Evolutionary conservation across 225 moss, liverwort and hornwort genomes (phyloP).

Genomic region (Takakia lepidozioides): DNA sequence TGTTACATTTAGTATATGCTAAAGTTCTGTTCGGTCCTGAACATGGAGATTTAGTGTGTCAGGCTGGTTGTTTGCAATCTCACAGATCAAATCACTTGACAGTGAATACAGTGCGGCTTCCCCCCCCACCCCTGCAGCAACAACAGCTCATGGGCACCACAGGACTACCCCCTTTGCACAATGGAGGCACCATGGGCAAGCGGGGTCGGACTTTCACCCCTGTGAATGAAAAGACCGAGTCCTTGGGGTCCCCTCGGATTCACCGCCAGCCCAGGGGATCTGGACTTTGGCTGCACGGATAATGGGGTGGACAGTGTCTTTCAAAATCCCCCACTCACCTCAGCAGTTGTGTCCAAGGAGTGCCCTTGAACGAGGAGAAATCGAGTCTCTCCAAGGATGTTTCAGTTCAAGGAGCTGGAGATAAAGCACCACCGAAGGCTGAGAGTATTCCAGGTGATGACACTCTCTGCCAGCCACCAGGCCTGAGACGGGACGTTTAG

Average conservation of each 20-base stretch:
- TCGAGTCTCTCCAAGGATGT: slow-evolving; percentile 26
- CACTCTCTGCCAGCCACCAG: slow-evolving; percentile 29
- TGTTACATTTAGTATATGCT: no score
- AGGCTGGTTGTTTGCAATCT: no score
- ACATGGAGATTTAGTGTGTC: no score
- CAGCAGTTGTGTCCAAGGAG: neutral
- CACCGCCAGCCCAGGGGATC: slow-evolving; percentile 46
- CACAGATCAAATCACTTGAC: slow-evolving; percentile 48
- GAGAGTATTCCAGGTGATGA: slow-evolving; percentile 48
- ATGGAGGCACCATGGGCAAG: slow-evolving; percentile 54
- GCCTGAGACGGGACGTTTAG: slow-evolving; percentile 19
- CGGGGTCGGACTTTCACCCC: slow-evolving; percentile 65
- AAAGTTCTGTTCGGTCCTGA: no score
- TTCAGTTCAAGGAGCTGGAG: slow-evolving; percentile 54
- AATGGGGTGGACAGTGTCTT: slow-evolving; percentile 6
- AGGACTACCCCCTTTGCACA: slow-evolving; percentile 27
- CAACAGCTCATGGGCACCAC: slow-evolving; percentile 22
- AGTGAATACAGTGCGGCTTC: slow-evolving; percentile 8
- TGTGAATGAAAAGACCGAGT: slow-evolving; percentile 54
- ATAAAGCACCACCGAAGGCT: slow-evolving; percentile 50
- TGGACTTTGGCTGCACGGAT: slow-evolving; percentile 41
- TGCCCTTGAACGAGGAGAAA: slow-evolving; percentile 2
- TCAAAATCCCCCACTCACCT: neutral
- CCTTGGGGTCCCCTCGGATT: slow-evolving; percentile 80
- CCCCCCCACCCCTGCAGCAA: slow-evolving; percentile 12